Evolutionary conservation across 2,329 filamentous ascomycete genomes (phyloP).

Genomic region (Dothiorella sarmentorum): DNA sequence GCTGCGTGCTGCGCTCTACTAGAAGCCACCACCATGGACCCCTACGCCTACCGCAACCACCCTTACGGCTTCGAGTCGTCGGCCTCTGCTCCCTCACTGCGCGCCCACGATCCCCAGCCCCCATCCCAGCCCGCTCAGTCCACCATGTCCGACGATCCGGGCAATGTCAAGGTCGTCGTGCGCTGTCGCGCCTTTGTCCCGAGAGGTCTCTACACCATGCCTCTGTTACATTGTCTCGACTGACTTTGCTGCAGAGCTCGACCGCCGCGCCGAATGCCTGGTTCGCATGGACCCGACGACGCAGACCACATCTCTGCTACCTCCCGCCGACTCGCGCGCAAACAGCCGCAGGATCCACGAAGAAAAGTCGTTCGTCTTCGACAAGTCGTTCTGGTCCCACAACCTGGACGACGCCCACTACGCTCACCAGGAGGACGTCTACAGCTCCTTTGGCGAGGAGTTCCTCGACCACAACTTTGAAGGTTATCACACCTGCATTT

Average conservation of each 20-base stretch:
- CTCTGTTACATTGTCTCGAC: slow-evolving; percentile 1
- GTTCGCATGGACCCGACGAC: slow-evolving; percentile 87
- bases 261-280: slow-evolving; percentile 77
- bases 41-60: slow-evolving; percentile 28
- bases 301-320: slow-evolving; percentile 76
- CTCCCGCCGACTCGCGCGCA: slow-evolving; percentile 54
- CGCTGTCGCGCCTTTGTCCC: slow-evolving; percentile 47
- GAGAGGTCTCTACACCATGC: slow-evolving; percentile 36
- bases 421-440: slow-evolving; percentile 87
- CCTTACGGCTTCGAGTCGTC: slow-evolving; percentile 28
- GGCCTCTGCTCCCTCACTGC: slow-evolving; percentile 45
- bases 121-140: slow-evolving; percentile 31
- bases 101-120: slow-evolving; percentile 37
- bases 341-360: slow-evolving; percentile 73
- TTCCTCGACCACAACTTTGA: slow-evolving; percentile 99
- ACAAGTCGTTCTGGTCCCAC: slow-evolving; percentile 98
- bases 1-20: slow-evolving; percentile 25
- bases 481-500: slow-evolving; percentile 98
- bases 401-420: slow-evolving; percentile 76
- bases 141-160: slow-evolving; percentile 40
- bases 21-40: slow-evolving; percentile 27
- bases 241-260: slow-evolving; percentile 60
- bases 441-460: slow-evolving; percentile 90
- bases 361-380: slow-evolving; percentile 91
- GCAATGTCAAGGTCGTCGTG: slow-evolving; percentile 52